phyloP scores from a whole-genome alignment of 495 filamentous ascomycete genomes.

The Hypoxylon perforatum region DNA sequence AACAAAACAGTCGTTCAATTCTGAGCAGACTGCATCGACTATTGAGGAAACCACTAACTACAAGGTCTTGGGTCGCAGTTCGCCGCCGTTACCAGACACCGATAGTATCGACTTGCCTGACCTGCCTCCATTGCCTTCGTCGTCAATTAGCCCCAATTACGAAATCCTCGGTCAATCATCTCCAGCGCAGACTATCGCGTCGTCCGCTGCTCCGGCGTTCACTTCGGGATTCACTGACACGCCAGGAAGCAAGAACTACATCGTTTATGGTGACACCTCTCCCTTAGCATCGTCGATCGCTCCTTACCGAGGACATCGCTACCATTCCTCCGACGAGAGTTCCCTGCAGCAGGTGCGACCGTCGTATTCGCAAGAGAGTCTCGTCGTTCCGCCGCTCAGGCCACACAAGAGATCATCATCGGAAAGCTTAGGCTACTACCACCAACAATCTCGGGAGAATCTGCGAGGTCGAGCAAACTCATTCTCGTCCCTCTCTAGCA shows the following conservation, averaged over 20 bases:
- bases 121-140: slow-evolving; percentile 53
- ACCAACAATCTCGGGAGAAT: slow-evolving; percentile 59
- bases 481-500: slow-evolving; percentile 61
- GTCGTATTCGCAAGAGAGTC: slow-evolving; percentile 66
- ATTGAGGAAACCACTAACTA: slow-evolving; percentile 65
- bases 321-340: slow-evolving; percentile 42
- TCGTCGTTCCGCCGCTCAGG: slow-evolving; percentile 62
- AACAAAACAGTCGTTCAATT: slow-evolving; percentile 60
- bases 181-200: slow-evolving; percentile 43
- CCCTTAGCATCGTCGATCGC: slow-evolving; percentile 49
- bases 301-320: slow-evolving; percentile 29
- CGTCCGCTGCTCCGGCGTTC: slow-evolving; percentile 30
- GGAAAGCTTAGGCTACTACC: slow-evolving; percentile 60
- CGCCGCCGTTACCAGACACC: slow-evolving; percentile 48
- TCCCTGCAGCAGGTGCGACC: slow-evolving; percentile 45
- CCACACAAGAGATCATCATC: slow-evolving; percentile 56
- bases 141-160: slow-evolving; percentile 54
- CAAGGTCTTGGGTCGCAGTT: slow-evolving; percentile 60
- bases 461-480: slow-evolving; percentile 59
- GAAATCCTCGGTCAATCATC: slow-evolving; percentile 55
- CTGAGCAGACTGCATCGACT: slow-evolving; percentile 54
- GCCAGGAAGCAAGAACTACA: slow-evolving; percentile 54
- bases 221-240: slow-evolving; percentile 27
- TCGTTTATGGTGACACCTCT: slow-evolving; percentile 57
- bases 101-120: slow-evolving; percentile 50